phyloP scores from a whole-genome alignment of 2,329 filamentous ascomycete genomes.

The Pochonia chlamydosporia region DNA sequence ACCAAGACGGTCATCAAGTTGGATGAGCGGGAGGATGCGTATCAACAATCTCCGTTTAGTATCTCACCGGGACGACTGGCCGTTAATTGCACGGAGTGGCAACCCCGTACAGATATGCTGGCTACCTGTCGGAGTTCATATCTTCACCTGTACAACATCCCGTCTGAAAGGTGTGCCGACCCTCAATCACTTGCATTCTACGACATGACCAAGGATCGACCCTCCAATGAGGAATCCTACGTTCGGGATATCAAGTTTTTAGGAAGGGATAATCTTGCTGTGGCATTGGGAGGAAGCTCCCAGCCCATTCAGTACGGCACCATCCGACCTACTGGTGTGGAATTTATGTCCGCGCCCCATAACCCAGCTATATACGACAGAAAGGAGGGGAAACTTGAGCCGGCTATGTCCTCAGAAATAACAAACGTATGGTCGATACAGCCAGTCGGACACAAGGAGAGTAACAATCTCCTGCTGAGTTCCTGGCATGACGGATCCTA shows the following conservation, averaged over 20 bases:
- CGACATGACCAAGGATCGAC: conserved; percentile 18
- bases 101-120: conserved; percentile 20
- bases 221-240: conserved; percentile 17
- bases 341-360: conserved; percentile 28
- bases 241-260: conserved; percentile 38
- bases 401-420: conserved; percentile 14
- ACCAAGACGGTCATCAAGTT: conserved; percentile 16
- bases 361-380: conserved; percentile 12
- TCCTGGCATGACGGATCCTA: conserved; percentile 49
- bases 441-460: conserved; percentile 31
- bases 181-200: conserved; percentile 17
- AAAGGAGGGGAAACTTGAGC: neutral
- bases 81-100: conserved; percentile 28
- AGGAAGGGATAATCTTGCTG: conserved; percentile 35
- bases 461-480: conserved; percentile 38
- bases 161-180: conserved; percentile 4
- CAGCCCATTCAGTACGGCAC: conserved; percentile 41
- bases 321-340: conserved; percentile 39
- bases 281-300: conserved; percentile 36
- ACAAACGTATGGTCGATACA: conserved; percentile 41
- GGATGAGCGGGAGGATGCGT: conserved; percentile 2
- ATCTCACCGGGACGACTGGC: conserved; percentile 19
- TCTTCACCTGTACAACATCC: conserved; percentile 23
- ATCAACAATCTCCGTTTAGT: neutral
- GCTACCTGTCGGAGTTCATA: conserved; percentile 24